Conservation (phyloP, 2,329 filamentous ascomycete species). For the Chaetomium olivaceum region DNA sequence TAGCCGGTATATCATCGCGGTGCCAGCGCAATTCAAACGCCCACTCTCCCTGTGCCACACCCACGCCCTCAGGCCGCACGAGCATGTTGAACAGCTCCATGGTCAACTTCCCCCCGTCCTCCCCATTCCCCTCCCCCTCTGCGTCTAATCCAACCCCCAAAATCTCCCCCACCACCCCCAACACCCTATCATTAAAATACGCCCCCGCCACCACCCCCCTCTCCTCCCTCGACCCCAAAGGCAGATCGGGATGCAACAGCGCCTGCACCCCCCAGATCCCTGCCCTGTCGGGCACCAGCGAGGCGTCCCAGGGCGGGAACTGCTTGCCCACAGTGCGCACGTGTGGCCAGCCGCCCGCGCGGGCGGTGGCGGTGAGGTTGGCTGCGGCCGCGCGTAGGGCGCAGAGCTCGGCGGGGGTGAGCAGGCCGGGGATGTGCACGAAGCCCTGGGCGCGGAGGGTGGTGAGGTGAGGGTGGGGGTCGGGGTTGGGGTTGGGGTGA, state of each 20-base stretch:
- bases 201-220: slow-evolving; percentile 61
- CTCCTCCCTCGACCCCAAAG: slow-evolving; percentile 54
- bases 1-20: slow-evolving; percentile 75
- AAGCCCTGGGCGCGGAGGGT: slow-evolving; percentile 70
- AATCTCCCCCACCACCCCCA: slow-evolving; percentile 68
- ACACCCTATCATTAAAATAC: slow-evolving; percentile 70
- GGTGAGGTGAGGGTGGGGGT: slow-evolving; percentile 18
- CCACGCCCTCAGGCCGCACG: slow-evolving; percentile 61
- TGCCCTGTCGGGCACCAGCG: slow-evolving; percentile 53
- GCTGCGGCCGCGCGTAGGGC: slow-evolving; percentile 61
- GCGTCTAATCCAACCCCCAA: no score
- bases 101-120: slow-evolving; percentile 62
- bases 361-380: slow-evolving; percentile 60
- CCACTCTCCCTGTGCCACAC: slow-evolving; percentile 33
- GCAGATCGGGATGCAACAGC: slow-evolving; percentile 72
- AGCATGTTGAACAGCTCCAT: slow-evolving; percentile 90
- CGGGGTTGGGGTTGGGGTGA: no score
- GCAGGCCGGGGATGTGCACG: slow-evolving; percentile 67
- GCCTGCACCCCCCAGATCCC: slow-evolving; percentile 88
- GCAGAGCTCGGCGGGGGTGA: slow-evolving; percentile 57
- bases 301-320: slow-evolving; percentile 78
- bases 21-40: slow-evolving; percentile 83
- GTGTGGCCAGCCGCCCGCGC: slow-evolving; percentile 74
- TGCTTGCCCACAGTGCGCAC: slow-evolving; percentile 85
- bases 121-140: neutral